Evolutionary conservation across 2,329 filamentous ascomycete genomes (phyloP).

Genomic region (Ophiocordyceps australis): DNA sequence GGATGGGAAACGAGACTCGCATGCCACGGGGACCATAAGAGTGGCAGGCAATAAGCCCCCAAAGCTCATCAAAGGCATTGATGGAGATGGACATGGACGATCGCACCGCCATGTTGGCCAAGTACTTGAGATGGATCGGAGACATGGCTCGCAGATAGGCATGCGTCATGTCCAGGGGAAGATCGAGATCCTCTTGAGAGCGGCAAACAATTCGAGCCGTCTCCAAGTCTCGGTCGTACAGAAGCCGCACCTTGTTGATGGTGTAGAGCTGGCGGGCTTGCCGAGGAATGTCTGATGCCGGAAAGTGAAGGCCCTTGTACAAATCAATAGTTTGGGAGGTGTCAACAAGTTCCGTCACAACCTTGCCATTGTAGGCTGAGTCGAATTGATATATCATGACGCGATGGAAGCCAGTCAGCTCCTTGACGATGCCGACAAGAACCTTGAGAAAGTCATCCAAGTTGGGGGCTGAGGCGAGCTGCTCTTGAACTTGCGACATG

Average conservation of each 20-base stretch:
- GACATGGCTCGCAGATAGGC: slow-evolving; percentile 79
- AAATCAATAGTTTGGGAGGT: slow-evolving; percentile 62
- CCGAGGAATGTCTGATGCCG: slow-evolving; percentile 69
- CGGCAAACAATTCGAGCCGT: slow-evolving; percentile 72
- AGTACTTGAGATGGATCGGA: slow-evolving; percentile 75
- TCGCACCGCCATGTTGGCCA: slow-evolving; percentile 78
- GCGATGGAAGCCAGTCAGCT: slow-evolving; percentile 77
- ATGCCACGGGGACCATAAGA: slow-evolving; percentile 61
- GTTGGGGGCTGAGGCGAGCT: slow-evolving; percentile 53
- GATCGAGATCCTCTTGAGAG: slow-evolving; percentile 52
- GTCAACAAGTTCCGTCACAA: slow-evolving; percentile 77
- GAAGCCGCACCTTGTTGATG: slow-evolving; percentile 70
- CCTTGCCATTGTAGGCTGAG: slow-evolving; percentile 61
- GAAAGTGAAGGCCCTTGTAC: slow-evolving; percentile 77
- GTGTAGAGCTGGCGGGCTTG: slow-evolving; percentile 83
- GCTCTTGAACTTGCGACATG: slow-evolving; percentile 81
- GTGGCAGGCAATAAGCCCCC: slow-evolving; percentile 79
- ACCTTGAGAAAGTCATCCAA: slow-evolving; percentile 64
- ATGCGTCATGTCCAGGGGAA: slow-evolving; percentile 67
- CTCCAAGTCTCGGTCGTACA: slow-evolving; percentile 70
- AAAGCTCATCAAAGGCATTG: slow-evolving; percentile 68
- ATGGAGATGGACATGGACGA: slow-evolving; percentile 92
- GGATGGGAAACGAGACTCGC: slow-evolving; percentile 81
- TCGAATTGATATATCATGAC: slow-evolving; percentile 94
- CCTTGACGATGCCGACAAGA: slow-evolving; percentile 70